Evolutionary conservation across 768 basidiomycete species (phyloP).

Genomic region (Leucocoprinus birnbaumii): DNA sequence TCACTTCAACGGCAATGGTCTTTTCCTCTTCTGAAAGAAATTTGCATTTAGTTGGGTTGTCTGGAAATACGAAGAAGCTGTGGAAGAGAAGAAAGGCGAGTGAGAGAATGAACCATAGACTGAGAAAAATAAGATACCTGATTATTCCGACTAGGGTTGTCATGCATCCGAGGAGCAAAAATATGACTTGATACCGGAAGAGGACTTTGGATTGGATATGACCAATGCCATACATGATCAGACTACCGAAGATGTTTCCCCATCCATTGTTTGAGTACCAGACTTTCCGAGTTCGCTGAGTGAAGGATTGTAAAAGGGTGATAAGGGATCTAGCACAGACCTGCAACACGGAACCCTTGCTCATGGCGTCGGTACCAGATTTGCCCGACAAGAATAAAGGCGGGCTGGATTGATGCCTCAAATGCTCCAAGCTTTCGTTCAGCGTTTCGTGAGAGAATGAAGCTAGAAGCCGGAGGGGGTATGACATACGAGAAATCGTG

Average conservation of each 20-base stretch:
- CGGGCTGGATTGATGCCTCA: slow-evolving; percentile 27
- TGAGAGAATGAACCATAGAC: too few species aligned
- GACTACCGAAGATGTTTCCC: slow-evolving; percentile 31
- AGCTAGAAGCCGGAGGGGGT: not conserved
- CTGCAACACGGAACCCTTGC: slow-evolving; percentile 29
- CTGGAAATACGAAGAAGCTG: slow-evolving; percentile 31
- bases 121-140: slow-evolving; percentile 15
- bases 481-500: slow-evolving; percentile 28
- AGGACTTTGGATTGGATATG: slow-evolving; percentile 24
- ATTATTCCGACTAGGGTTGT: slow-evolving; percentile 24
- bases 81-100: not conserved
- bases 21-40: slow-evolving; percentile 29
- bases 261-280: slow-evolving; percentile 30
- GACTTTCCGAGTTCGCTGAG: slow-evolving; percentile 16
- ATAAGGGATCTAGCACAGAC: slow-evolving; percentile 15
- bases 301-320: not conserved
- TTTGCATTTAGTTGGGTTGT: slow-evolving; percentile 27
- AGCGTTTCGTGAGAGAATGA: not conserved
- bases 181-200: slow-evolving; percentile 27
- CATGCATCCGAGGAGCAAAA: slow-evolving; percentile 24
- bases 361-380: slow-evolving; percentile 34
- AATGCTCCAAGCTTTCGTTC: slow-evolving; percentile 27
- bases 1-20: slow-evolving; percentile 28
- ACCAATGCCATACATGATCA: slow-evolving; percentile 33
- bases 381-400: slow-evolving; percentile 29